Evolutionary conservation across 345 rosid genomes (phyloP), one percentile per base, ranked within the genome.

Genomic region (Ailanthus altissimus): DNA sequence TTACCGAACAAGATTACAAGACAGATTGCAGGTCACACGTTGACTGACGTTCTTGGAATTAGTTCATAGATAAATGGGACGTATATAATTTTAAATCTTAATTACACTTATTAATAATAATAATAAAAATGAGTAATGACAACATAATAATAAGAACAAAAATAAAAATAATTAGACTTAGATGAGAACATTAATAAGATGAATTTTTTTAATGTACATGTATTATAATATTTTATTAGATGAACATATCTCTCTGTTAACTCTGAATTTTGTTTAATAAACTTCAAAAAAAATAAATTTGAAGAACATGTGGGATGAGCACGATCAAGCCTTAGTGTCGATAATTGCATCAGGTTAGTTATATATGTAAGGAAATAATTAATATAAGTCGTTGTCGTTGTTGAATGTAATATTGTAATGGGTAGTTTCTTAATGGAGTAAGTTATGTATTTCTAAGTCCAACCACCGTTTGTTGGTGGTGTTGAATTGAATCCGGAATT

Each of bases 1-100:
- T 96, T 68, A 88, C 94, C 23, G 94, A 91, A 42, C 90, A 91
- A 76, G 98, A 96, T 61, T 90, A 42, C 90, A 91, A 76, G 98
- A 96, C 61, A 85, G 74, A 81, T 53, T 76, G 81, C 51, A 75
- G 63, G 59, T 81, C 53, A 81, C 83, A 11, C 89, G 80, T 68
- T 85, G 81, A 79, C 66, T 32, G 38, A 32, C 38, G 38, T 32
- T 32, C 38, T 32, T 32, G 3, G 38, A 32, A 32, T 62, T 8
- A 25, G 25, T 12, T 38, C 14, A 38, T n/a, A 10, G 7, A 20
- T 11, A 11, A 38, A 54, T 8, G 59, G 43, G 9, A 50, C 15
- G 73, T 45, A 10, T 36, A 9, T 40, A 67, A 67, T 43, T 18
- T 18, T n/a, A 54, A 67, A 67, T 67, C 38, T 11, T 23, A 67